Evolutionary conservation across 129 eudicot genomes (phyloP), one percentile per base, ranked within the genome.

Genomic region (Centaurea solstitialis): DNA sequence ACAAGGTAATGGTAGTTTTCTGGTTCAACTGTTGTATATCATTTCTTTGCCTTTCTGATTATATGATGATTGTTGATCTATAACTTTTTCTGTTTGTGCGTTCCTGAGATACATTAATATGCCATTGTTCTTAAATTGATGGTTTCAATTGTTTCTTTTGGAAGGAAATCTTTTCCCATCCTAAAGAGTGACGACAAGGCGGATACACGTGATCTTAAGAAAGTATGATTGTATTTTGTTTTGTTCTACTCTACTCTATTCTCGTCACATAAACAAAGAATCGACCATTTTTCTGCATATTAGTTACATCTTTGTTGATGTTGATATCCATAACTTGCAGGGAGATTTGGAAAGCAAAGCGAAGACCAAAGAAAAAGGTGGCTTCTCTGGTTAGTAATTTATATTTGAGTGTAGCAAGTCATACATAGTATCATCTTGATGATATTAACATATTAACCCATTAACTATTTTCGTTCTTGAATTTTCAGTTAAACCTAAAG

Each of bases 111-210:
- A 22, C 72, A 82, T 78, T 40, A 78, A 50, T 20, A 30, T 80
- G 61, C 62, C 61, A 30, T 76, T 85, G 6, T 7, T 22, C 50
- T 74, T 39, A 11, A 41, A 40, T 61, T 76, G 17, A 76, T 70
- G 39, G 30, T 82, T 70, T 24, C 41, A 69, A 33, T 62, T 68
- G 40, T 85, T 74, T 75, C 13, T 87, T 81, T 82, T 30, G 75
- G 77, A 78, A 91, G 99, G 94, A 91, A 81, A 72, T 92, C 99
- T 26, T 76, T 92, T 13, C 99, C 99, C 7, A 87, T 83, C 65
- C 24, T 82, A 78, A 91, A 78, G 85, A 78, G 79, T 53, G 90
- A 40, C 82, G 88, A 79, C 79, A 82, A 88, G 87, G 84, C 57
- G 8, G 78, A 68, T 71, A 67, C 77, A 12, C 65, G 79, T 79